A percentile compares a stretch with the other conserved stretches of the same genome.
Evolutionary conservation across 2,329 filamentous ascomycete genomes (phyloP).

Genomic region (Stagonosporopsis vannaccii): DNA sequence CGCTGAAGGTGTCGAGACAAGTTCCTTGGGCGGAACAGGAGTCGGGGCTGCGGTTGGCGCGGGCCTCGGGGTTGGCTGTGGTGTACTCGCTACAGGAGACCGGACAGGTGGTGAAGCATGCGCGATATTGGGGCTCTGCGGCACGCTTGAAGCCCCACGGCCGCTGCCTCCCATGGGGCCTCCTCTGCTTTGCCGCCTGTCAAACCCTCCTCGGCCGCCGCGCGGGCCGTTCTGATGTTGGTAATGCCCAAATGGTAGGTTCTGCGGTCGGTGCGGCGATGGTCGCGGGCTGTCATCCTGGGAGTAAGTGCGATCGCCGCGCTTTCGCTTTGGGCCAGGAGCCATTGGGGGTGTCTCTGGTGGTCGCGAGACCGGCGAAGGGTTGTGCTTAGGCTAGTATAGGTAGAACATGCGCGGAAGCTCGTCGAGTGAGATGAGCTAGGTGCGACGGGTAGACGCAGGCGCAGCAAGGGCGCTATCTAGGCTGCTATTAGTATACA

Average conservation of each 20-base stretch:
- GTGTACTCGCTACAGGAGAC: conserved; percentile 36
- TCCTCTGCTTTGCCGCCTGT: conserved; percentile 22
- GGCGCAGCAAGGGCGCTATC: neutral
- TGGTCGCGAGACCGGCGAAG: conserved; percentile 36
- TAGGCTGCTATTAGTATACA: neutral
- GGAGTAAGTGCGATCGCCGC: conserved; percentile 55
- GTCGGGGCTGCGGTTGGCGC: conserved; percentile 29
- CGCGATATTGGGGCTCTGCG: conserved; percentile 39
- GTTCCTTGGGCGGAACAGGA: conserved; percentile 28
- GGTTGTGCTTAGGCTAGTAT: conserved; percentile 27
- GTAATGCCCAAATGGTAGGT: conserved; percentile 61
- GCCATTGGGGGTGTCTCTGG: conserved; percentile 55
- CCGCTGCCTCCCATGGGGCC: conserved; percentile 31
- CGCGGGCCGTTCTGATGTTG: conserved; percentile 47
- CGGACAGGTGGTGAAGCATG: conserved; percentile 44
- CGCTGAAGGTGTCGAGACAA: conserved; percentile 44
- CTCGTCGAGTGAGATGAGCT: conserved; percentile 8
- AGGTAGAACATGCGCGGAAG: conserved; percentile 40
- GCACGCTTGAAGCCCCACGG: conserved; percentile 39
- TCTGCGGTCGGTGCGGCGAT: conserved; percentile 61
- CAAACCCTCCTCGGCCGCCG: conserved; percentile 38
- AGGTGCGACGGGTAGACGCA: neutral
- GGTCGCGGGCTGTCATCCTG: conserved; percentile 54
- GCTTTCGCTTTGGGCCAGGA: conserved; percentile 65
- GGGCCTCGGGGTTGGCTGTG: conserved; percentile 25